Percentiles rank a stretch among this genome's conserved stretches.
Evolutionary conservation across 768 basidiomycete species (phyloP).

Genomic region (Leccinum subtestaceum): DNA sequence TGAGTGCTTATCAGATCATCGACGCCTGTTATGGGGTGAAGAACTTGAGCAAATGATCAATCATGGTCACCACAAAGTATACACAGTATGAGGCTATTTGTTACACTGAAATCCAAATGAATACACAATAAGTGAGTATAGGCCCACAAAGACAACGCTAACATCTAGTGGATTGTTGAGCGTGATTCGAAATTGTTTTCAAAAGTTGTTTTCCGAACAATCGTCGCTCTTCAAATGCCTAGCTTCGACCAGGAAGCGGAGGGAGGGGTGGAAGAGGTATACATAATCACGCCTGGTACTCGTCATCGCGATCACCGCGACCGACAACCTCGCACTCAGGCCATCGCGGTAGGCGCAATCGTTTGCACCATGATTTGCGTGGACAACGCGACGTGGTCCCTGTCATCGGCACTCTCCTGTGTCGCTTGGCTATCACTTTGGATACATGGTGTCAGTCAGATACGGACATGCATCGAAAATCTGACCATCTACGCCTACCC

Average conservation of each 20-base stretch:
- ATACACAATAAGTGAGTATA: neutral
- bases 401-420: neutral
- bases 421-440: neutral
- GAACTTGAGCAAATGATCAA: no score
- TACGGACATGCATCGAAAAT: conserved; percentile 26
- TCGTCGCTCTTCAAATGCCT: neutral
- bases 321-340: neutral
- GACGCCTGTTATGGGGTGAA: no score
- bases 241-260: neutral
- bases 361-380: neutral
- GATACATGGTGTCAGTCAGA: neutral
- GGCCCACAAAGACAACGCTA: neutral
- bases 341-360: neutral
- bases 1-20: no score
- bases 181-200: neutral
- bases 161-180: neutral
- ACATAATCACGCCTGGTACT: neutral
- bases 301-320: neutral
- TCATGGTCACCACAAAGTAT: no score
- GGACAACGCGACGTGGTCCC: neutral
- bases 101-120: neutral
- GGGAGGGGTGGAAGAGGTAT: neutral
- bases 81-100: no score
- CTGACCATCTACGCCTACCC: neutral
- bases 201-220: neutral